These are phyloP conservation scores for Pichia sp. DNA, from an alignment of 1,139 yeast species.

Conservation along the genomic window DNA sequence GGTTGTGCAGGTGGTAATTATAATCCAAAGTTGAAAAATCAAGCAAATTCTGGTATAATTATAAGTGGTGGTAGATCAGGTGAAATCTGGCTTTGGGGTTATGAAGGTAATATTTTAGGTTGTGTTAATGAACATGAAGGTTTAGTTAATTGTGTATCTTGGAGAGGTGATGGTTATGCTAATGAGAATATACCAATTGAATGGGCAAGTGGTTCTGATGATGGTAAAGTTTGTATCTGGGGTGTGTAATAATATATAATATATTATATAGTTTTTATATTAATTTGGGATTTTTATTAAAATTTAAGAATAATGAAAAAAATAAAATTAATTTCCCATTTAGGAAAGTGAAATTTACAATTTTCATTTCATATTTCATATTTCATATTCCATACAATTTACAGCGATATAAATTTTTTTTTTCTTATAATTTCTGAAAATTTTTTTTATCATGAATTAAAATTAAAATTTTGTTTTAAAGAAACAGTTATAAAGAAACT, in stretches of 20 bases:
- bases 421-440: neutral
- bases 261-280: too few species aligned
- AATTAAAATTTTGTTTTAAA: too few species aligned
- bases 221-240: constrained; percentile 62
- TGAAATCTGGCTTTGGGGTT: constrained; percentile 73
- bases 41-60: constrained; percentile 53
- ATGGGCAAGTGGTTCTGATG: constrained; percentile 72
- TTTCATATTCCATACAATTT: too few species aligned
- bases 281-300: neutral
- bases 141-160: constrained; percentile 68
- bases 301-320: too few species aligned
- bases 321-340: too few species aligned
- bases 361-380: too few species aligned
- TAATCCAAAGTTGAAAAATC: neutral
- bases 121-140: constrained; percentile 60
- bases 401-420: too few species aligned
- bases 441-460: neutral
- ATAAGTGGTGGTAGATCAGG: constrained; percentile 85
- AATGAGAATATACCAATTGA: constrained; percentile 14
- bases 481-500: too few species aligned
- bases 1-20: constrained; percentile 58
- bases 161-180: constrained; percentile 41
- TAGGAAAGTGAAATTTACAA: too few species aligned
- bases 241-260: constrained; percentile 29
- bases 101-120: constrained; percentile 63